phyloP scores from a whole-genome alignment of 1,284 basidiomycete genomes.

The Inonotus obliquus region DNA sequence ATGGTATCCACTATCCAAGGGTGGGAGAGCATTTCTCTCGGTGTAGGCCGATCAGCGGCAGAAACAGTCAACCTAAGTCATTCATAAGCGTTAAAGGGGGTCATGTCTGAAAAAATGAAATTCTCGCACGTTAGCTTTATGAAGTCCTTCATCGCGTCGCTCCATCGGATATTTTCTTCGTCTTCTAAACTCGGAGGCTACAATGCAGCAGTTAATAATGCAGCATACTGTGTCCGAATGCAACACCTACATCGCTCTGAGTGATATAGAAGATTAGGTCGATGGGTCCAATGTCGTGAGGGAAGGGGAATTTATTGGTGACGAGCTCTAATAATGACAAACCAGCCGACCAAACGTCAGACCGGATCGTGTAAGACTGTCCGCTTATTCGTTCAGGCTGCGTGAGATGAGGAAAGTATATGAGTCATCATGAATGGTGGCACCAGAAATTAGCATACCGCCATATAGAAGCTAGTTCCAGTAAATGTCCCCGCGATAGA shows the following conservation, averaged over 20 bases:
- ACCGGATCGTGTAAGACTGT: conserved; percentile 85
- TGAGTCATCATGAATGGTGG: conserved; percentile 4
- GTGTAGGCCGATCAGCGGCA: conserved; percentile 69
- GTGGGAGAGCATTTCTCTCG: conserved; percentile 81
- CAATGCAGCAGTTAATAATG: conserved; percentile 12
- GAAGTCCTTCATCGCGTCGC: conserved; percentile 88
- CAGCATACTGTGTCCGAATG: background rate
- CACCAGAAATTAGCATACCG: conserved; percentile 50
- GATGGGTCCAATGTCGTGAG: conserved; percentile 86
- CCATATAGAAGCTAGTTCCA: conserved; percentile 97
- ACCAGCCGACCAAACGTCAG: conserved; percentile 98
- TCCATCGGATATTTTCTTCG: conserved; percentile 74
- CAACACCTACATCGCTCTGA: conserved; percentile 57
- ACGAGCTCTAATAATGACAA: conserved; percentile 92
- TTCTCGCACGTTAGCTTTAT: conserved; percentile 76
- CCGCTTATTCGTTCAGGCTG: conserved; percentile 94
- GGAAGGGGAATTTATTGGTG: conserved; percentile 94
- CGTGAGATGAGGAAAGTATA: conserved; percentile 16
- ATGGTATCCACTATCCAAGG: conserved; percentile 82
- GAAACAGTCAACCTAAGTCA: conserved; percentile 51
- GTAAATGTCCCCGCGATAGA: conserved; percentile 94
- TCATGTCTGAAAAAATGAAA: conserved; percentile 10
- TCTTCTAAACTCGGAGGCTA: conserved; percentile 81
- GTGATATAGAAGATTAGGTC: conserved; percentile 94
- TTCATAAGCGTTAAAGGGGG: conserved; percentile 12